phyloP scores from a whole-genome alignment of 257 asterid species.

The Capsicum chinense region DNA sequence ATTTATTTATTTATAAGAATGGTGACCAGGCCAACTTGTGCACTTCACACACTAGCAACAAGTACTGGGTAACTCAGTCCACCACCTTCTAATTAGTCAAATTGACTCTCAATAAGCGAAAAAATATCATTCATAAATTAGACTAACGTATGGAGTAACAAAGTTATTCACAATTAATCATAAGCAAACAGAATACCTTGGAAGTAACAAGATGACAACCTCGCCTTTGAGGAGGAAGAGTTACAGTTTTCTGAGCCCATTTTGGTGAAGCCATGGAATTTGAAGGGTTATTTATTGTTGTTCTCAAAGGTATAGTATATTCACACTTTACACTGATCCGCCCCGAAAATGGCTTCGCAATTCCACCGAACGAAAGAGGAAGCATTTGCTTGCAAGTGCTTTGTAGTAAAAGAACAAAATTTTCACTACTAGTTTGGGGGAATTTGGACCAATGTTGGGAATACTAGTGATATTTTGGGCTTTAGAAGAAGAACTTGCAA shows the following conservation, averaged over 20 bases:
- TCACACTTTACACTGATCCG: slow-evolving; percentile 26
- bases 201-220: slow-evolving; percentile 83
- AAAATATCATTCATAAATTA: too few species aligned
- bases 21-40: too few species aligned
- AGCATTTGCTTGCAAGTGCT: slow-evolving; percentile 13
- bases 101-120: too few species aligned
- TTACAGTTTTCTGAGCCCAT: slow-evolving; percentile 88
- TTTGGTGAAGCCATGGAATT: slow-evolving; percentile 58
- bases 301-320: slow-evolving; percentile 13
- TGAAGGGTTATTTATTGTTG: slow-evolving; percentile 29
- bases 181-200: slow-evolving; percentile 46
- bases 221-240: slow-evolving; percentile 77
- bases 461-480: background rate
- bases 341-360: slow-evolving; percentile 22
- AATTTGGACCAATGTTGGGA: background rate
- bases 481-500: background rate
- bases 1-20: too few species aligned
- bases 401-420: background rate
- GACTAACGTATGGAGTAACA: too few species aligned
- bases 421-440: background rate
- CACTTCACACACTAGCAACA: too few species aligned
- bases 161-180: too few species aligned
- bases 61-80: too few species aligned
- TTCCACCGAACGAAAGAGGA: slow-evolving; percentile 12
- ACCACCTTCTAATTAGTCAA: too few species aligned